These are phyloP conservation scores for Phylloporus gajari DNA, from an alignment of 1,284 basidiomycete species.

Conservation along the genomic window DNA sequence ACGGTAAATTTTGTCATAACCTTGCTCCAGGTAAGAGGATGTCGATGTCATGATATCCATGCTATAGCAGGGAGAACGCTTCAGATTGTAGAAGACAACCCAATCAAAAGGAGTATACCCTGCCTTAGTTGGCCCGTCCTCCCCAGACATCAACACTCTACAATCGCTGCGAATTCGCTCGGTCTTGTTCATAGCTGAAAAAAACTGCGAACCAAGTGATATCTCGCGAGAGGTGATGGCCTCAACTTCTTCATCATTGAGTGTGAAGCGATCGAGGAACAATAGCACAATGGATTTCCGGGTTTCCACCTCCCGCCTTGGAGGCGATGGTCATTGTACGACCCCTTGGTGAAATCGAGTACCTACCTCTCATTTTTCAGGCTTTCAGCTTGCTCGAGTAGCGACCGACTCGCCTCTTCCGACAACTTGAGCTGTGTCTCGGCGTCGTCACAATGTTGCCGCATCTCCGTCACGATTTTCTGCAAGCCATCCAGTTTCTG, in stretches of 20 bases:
- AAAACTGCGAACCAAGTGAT: conserved; percentile 78
- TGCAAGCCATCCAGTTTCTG: conserved; percentile 41
- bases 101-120: conserved; percentile 63
- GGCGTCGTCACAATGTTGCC: conserved; percentile 55
- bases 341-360: background rate
- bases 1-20: conserved; percentile 88
- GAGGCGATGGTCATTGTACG: conserved; percentile 7
- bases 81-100: conserved; percentile 8
- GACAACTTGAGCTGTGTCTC: conserved; percentile 82
- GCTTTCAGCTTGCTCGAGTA: conserved; percentile 89
- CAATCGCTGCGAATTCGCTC: conserved; percentile 87
- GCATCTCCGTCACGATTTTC: conserved; percentile 32
- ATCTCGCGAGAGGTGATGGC: conserved; percentile 84
- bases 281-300: conserved; percentile 80
- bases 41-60: conserved; percentile 90
- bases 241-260: conserved; percentile 77
- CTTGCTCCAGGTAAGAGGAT: conserved; percentile 85
- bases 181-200: conserved; percentile 88
- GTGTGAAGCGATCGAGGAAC: conserved; percentile 88
- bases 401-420: conserved; percentile 79
- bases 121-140: conserved; percentile 81
- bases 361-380: conserved; percentile 82
- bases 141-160: conserved; percentile 87
- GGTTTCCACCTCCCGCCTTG: conserved; percentile 73
- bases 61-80: conserved; percentile 50